phyloP scores from a whole-genome alignment of 305 asterid species.

The Monarda citriodora region DNA sequence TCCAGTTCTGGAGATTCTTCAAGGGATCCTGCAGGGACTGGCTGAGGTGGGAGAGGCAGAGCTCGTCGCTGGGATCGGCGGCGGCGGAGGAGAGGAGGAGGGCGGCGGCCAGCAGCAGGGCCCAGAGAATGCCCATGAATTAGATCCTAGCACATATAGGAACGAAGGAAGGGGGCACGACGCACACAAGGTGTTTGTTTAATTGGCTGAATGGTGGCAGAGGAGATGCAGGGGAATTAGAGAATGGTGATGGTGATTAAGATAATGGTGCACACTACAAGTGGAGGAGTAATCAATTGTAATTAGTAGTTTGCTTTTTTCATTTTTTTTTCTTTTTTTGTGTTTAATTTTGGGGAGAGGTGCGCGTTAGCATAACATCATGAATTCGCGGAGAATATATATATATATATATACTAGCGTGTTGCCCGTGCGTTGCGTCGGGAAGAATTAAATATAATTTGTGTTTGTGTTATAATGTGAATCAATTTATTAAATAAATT shows the following conservation, averaged over 20 bases:
- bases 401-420: no score
- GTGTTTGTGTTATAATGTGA: no score
- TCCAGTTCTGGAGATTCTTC: slow-evolving; percentile 79
- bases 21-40: slow-evolving; percentile 70
- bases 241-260: slow-evolving; percentile 8
- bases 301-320: neutral
- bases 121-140: slow-evolving; percentile 36
- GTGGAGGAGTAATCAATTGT: slow-evolving; percentile 12
- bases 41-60: slow-evolving; percentile 64
- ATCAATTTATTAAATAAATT: no score
- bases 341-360: neutral
- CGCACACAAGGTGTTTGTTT: slow-evolving; percentile 25
- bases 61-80: slow-evolving; percentile 91
- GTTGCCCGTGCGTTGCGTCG: no score
- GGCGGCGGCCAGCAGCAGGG: slow-evolving; percentile 18
- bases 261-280: slow-evolving; percentile 8
- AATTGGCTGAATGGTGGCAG: no score
- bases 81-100: slow-evolving; percentile 42
- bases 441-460: no score
- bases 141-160: slow-evolving; percentile 1
- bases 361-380: slow-evolving; percentile 25
- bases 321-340: neutral
- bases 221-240: slow-evolving; percentile 6
- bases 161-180: no score
- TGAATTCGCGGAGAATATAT: slow-evolving; percentile 14